Percentiles rank a stretch among this genome's conserved stretches.
Conservation (phyloP, 495 filamentous ascomycete species). For the Clavariopsis aquatica region DNA sequence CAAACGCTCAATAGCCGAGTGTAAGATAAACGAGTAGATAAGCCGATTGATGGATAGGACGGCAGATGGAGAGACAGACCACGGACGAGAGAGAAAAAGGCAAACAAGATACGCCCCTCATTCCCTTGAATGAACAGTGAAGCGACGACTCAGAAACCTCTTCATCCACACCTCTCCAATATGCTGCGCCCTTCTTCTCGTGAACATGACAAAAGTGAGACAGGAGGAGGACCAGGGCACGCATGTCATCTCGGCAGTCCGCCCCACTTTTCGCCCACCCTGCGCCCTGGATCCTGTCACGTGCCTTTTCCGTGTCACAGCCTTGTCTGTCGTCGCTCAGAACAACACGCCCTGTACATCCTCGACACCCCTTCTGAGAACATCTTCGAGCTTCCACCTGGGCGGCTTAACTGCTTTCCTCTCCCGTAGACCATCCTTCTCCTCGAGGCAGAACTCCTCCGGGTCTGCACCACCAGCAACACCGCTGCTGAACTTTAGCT, state of each 20-base stretch:
- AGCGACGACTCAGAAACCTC: background rate
- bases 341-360: constrained; percentile 61
- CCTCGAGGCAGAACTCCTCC: constrained; percentile 68
- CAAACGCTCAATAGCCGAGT: background rate
- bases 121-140: background rate
- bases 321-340: background rate
- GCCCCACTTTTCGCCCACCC: background rate
- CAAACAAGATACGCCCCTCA: background rate
- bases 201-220: background rate
- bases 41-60: too few species aligned
- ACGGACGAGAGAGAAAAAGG: too few species aligned
- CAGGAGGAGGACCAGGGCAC: background rate
- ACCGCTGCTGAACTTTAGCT: constrained; percentile 94
- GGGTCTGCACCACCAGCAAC: constrained; percentile 84
- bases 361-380: constrained; percentile 73
- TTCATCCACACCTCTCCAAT: background rate
- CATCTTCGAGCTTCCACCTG: constrained; percentile 78
- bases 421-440: constrained; percentile 62
- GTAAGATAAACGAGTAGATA: background rate
- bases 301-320: constrained; percentile 10
- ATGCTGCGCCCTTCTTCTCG: background rate
- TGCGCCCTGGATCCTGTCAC: background rate
- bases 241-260: background rate
- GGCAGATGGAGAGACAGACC: too few species aligned
- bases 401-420: constrained; percentile 62